Evolutionary conservation across 1,139 yeast genomes (phyloP).

Genomic region (Yamadazyma dendronema): DNA sequence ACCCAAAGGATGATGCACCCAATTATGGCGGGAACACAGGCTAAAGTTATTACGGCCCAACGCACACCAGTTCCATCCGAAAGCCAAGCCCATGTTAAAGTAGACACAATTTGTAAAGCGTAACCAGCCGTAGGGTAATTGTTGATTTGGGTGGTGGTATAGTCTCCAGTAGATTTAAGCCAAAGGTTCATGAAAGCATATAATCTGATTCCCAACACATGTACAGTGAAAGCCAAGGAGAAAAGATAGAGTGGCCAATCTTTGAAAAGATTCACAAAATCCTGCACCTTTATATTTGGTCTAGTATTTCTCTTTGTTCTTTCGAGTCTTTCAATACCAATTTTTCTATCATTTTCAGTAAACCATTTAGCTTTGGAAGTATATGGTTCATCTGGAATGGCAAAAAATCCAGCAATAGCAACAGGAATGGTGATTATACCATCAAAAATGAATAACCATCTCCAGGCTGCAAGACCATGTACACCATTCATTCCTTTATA

Average conservation of each 20-base stretch:
- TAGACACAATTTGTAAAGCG: constrained; percentile 23
- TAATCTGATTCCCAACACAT: constrained; percentile 15
- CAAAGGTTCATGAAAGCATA: constrained; percentile 21
- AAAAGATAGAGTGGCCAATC: constrained; percentile 17
- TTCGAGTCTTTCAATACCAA: constrained; percentile 12
- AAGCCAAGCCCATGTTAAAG: constrained; percentile 18
- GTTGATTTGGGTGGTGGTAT: constrained; percentile 25
- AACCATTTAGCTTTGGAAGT: constrained; percentile 13
- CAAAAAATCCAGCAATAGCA: constrained; percentile 25
- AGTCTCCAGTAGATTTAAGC: constrained; percentile 24
- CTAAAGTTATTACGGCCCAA: constrained; percentile 15
- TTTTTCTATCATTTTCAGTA: constrained; percentile 11
- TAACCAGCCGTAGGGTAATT: constrained; percentile 30
- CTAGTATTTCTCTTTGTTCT: constrained; percentile 11
- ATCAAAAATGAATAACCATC: constrained; percentile 35
- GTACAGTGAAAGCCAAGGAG: constrained; percentile 12
- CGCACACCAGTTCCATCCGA: constrained; percentile 22
- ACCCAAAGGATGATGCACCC: constrained; percentile 18
- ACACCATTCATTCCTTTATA: constrained; percentile 24
- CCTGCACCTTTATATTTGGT: constrained; percentile 9
- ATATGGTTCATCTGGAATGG: constrained; percentile 14
- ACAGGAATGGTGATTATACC: constrained; percentile 29
- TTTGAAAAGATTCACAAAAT: constrained; percentile 5
- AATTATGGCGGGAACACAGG: constrained; percentile 17
- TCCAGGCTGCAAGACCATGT: constrained; percentile 31